Evolutionary conservation across 2,329 filamentous ascomycete species (phyloP), one percentile per base, ranked within the genome.

Genomic region (Fusarium phyllophilum): DNA sequence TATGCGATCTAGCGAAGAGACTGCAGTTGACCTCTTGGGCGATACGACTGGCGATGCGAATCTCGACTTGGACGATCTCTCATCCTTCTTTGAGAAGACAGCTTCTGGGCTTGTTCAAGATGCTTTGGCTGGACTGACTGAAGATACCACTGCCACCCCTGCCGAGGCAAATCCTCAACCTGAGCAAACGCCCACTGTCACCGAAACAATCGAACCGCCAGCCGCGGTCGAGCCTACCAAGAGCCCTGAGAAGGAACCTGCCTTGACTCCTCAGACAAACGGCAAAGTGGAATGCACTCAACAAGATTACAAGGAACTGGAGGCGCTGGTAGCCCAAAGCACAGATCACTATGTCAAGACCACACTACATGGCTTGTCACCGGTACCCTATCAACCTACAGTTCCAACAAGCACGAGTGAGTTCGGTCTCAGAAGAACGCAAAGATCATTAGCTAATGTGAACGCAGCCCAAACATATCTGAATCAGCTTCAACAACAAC

Each of bases 271-370:
- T 14, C 79, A 79, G 44, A 77, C 78, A 4, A 81, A 78, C 26
- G 77, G 77, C 52, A 81, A 81, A 70, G 70, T 79, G 42, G 80
- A 82, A 55, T 45, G 61, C 79, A 45, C 79, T 79, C 67, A 83
- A 80, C 51, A 55, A 13, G 83, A 85, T 63, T 84, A 84, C 57
- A 83, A 85, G 68, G 84, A 85, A 46, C 77, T 85, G 11, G 82
- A 84, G 67, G 84, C 84, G 13, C 76, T 85, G 29, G 84, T 85
- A 17, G 84, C 83, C 0, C 83, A 85, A 71, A 85, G 84, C 70
- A 85, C 84, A 2, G 83, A 82, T 15, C 83, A 85, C 63, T 85
- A 85, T 59, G 84, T 85, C 45, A 83, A 83, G 64, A 85, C 82
- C 9, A 85, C 84, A 7, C 75, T 85, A 13, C 81, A 84, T 68